Evolutionary conservation across 176 grass and related monocot genomes (phyloP), one percentile per base, ranked within the genome.

Genomic region (Triticum aestivum): DNA sequence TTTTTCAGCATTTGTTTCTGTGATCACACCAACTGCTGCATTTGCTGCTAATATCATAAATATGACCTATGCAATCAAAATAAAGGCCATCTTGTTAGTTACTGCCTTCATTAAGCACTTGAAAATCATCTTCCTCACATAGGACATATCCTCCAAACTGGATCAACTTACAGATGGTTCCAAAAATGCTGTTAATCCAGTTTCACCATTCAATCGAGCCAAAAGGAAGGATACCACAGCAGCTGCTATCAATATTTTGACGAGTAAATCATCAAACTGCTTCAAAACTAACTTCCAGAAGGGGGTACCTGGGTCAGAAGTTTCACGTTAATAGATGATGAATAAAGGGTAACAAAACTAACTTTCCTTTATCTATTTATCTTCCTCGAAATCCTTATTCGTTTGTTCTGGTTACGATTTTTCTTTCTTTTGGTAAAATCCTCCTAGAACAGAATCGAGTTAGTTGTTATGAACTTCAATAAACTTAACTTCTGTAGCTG

Each of bases 1-100:
- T 88, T 99, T 99, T 92, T 99, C 97, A 75, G 97, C 97, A 87
- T 99, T 99, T 64, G 97, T 94, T 95, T 99, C 97, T 34, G 97
- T 99, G 90, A 99, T 96, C 72, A 99, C 97, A 61, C 97, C 97
- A 26, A 99, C 97, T 38, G 97, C 69, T 61, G 97, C 97, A 83
- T 99, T 99, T 91, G 97, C 97, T 65, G 90, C 94, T 77, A 99
- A 73, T 88, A 99, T 99, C 97, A 99, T 85, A 89, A 99, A 94
- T 78, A 99, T 99, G 63, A 96, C 97, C 97, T 99, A 62, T 27
- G 81, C 9, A 82, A 51, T 59, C 4, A 14, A 79, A 75, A 77
- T 69, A 64, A 41, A 81, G 35, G 3, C 6, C 11, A 66, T 2
- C 9, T n/a, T 58, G 10, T 58, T 51, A 86, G 18, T 66, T 78